A percentile compares a stretch with the other conserved stretches of the same genome.
These are phyloP conservation scores for Lentinula raphanica DNA, from an alignment of 768 basidiomycete genomes.

Conservation along the genomic window DNA sequence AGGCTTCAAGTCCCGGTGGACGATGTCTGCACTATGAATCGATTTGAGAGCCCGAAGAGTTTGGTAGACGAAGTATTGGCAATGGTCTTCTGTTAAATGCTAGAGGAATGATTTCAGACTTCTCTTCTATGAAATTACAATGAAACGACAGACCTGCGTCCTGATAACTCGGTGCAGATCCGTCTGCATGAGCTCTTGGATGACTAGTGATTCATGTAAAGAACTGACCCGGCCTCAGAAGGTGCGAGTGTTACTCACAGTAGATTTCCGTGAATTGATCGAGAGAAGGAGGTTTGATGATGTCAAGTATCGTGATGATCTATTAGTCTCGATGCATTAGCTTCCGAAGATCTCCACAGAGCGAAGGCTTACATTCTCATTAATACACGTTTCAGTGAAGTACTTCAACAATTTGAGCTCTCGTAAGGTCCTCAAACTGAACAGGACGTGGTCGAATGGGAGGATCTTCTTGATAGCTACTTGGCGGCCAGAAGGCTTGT, in stretches of 20 bases:
- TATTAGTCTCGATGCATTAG: slow-evolving; percentile 22
- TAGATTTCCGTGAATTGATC: slow-evolving; percentile 86
- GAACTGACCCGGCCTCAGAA: slow-evolving; percentile 1
- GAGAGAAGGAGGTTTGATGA: slow-evolving; percentile 72
- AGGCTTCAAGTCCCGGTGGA: slow-evolving; percentile 77
- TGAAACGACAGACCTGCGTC: slow-evolving; percentile 36
- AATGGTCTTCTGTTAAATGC: slow-evolving; percentile 85
- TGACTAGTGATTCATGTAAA: slow-evolving; percentile 38
- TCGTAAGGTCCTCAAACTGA: slow-evolving; percentile 82
- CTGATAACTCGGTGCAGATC: slow-evolving; percentile 89
- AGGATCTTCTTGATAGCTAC: slow-evolving; percentile 96
- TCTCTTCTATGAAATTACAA: not conserved
- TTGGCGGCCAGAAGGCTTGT: slow-evolving; percentile 73
- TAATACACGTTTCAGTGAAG: slow-evolving; percentile 73
- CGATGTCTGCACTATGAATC: slow-evolving; percentile 81
- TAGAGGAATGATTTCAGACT: slow-evolving; percentile 19
- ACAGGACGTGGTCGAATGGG: slow-evolving; percentile 91
- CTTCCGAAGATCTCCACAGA: not conserved
- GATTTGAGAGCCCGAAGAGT: slow-evolving; percentile 85
- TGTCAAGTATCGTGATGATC: slow-evolving; percentile 92
- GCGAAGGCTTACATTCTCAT: slow-evolving; percentile 60
- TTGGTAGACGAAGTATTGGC: slow-evolving; percentile 83
- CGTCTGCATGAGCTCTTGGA: slow-evolving; percentile 88
- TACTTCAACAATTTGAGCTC: slow-evolving; percentile 89
- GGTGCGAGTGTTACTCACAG: slow-evolving; percentile 36